A percentile compares a stretch with the other conserved stretches of the same genome.
Conservation (phyloP, 257 asterid species). For the Fraxinus cuspidata region DNA sequence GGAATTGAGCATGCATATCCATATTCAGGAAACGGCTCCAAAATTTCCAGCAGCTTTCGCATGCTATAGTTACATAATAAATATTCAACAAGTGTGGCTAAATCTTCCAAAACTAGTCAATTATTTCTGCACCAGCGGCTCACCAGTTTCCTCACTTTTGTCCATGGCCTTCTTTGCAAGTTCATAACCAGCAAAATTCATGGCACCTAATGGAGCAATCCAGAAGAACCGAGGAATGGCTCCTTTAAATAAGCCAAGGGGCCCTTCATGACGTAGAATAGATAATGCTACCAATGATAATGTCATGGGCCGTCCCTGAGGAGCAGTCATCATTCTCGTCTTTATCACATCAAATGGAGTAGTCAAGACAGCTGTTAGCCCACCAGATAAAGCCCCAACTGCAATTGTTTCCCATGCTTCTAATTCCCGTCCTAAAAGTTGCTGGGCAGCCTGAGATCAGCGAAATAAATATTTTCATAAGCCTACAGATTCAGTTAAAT, state of each 20-base stretch:
- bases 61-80: slow-evolving; percentile 10
- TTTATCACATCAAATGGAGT: slow-evolving; percentile 88
- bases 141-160: slow-evolving; percentile 49
- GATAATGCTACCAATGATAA: slow-evolving; percentile 51
- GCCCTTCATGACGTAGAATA: slow-evolving; percentile 67
- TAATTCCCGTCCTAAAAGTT: slow-evolving; percentile 64
- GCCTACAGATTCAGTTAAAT: neutral
- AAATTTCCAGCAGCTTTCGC: slow-evolving; percentile 24
- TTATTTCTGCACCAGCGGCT: slow-evolving; percentile 28
- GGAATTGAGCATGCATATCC: slow-evolving; percentile 11
- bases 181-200: slow-evolving; percentile 90
- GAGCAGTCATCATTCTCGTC: slow-evolving; percentile 81
- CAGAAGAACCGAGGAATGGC: slow-evolving; percentile 87
- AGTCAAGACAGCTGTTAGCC: slow-evolving; percentile 73
- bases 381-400: slow-evolving; percentile 90
- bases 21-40: slow-evolving; percentile 25
- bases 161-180: slow-evolving; percentile 78
- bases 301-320: slow-evolving; percentile 54
- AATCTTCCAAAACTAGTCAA: slow-evolving; percentile 4
- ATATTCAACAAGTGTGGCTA: neutral
- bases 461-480: neutral
- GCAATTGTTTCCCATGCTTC: slow-evolving; percentile 84
- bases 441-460: slow-evolving; percentile 54
- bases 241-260: slow-evolving; percentile 77
- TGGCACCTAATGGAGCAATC: slow-evolving; percentile 92